A percentile compares a stretch with the other conserved stretches of the same genome.
These are phyloP conservation scores for Sanghuangporus sanghuang DNA, from an alignment of 1,284 basidiomycete genomes.

Conservation along the genomic window DNA sequence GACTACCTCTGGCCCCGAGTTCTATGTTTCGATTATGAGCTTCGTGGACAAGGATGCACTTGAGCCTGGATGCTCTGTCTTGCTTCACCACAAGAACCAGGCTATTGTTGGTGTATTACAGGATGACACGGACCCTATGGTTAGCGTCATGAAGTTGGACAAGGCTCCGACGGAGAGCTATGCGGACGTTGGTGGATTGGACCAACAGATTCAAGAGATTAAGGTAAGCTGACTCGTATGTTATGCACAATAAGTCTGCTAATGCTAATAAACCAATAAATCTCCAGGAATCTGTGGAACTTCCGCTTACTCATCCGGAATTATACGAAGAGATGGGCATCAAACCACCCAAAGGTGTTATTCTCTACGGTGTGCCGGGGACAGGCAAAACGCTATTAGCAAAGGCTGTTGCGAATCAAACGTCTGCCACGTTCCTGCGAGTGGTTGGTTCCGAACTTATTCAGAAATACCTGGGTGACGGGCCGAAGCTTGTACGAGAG, in stretches of 20 bases:
- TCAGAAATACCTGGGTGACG: conserved; percentile 98
- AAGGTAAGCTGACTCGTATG: conserved; percentile 54
- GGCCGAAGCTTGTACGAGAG: conserved; percentile 98
- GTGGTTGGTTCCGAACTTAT: conserved; percentile 98
- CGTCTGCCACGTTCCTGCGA: conserved; percentile 96
- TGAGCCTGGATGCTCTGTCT: conserved; percentile 93
- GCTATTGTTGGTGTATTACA: conserved; percentile 93
- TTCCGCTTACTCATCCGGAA: conserved; percentile 97
- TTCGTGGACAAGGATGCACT: conserved; percentile 99
- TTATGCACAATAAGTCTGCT: conserved; percentile 9
- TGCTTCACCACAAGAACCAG: conserved; percentile 96
- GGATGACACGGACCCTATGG: conserved; percentile 97
- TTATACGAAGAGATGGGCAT: conserved; percentile 99
- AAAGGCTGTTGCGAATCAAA: conserved; percentile 98
- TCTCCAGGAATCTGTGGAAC: conserved; percentile 91
- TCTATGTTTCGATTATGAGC: conserved; percentile 97
- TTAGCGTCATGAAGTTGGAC: conserved; percentile 98
- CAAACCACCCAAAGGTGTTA: conserved; percentile 97
- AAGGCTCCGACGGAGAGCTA: conserved; percentile 99
- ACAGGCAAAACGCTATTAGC: conserved; percentile 98
- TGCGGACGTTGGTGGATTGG: conserved; percentile 96
- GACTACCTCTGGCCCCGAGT: conserved; percentile 92
- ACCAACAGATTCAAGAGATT: conserved; percentile 97
- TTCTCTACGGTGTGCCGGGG: conserved; percentile 97
- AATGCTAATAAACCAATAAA: neutral